phyloP scores from a whole-genome alignment of 345 rosid genomes.

The Syzygium aromaticum region DNA sequence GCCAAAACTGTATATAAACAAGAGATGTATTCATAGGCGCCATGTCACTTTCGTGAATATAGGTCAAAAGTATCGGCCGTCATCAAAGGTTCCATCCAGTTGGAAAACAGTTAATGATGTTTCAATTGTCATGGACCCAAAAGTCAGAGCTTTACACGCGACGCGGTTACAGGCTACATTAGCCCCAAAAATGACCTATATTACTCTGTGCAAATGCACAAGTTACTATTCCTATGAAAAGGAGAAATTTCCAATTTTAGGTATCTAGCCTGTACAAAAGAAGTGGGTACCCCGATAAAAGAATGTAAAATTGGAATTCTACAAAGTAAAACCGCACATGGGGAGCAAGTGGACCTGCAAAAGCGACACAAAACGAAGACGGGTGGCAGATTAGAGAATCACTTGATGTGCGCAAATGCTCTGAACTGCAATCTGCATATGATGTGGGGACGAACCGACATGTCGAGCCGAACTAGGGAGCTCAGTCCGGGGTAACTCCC shows the following conservation, averaged over 20 bases:
- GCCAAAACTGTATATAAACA: neutral
- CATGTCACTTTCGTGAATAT: neutral
- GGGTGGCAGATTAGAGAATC: neutral
- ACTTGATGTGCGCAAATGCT: neutral
- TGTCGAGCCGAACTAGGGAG: too few species aligned
- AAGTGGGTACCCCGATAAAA: neutral
- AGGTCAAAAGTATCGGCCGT: neutral
- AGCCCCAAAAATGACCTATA: neutral
- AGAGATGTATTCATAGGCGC: neutral
- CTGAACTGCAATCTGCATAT: too few species aligned
- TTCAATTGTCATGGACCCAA: neutral
- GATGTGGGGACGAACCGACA: too few species aligned
- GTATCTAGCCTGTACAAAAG: neutral
- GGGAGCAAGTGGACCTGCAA: neutral
- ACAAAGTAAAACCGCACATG: neutral
- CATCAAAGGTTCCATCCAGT: neutral
- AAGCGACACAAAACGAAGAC: neutral
- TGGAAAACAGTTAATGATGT: neutral
- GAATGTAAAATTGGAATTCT: neutral
- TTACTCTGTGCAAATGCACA: neutral
- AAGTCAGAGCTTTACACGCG: neutral
- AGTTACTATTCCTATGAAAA: neutral
- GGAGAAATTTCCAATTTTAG: neutral
- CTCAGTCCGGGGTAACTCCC: too few species aligned
- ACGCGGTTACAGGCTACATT: neutral